Evolutionary conservation across 352 stramenopile genomes (phyloP).

Genomic region (Lagenidium giganteum): DNA sequence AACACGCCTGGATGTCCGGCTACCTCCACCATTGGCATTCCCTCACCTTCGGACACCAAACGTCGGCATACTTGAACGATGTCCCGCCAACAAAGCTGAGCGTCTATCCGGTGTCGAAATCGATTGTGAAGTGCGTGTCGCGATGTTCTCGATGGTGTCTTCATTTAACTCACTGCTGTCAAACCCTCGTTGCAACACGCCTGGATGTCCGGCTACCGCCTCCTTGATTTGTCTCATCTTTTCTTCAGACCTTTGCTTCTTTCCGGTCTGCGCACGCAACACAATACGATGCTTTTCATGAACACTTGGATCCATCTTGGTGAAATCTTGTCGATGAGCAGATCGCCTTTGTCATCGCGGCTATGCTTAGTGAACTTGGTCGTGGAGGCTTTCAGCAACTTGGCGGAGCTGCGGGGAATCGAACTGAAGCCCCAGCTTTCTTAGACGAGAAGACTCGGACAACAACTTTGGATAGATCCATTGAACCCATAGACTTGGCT

Average conservation of each 20-base stretch:
- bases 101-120: slow-evolving; percentile 10
- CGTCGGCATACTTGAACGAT: slow-evolving; percentile 17
- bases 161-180: slow-evolving; percentile 8
- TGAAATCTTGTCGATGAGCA: too few species aligned
- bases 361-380: too few species aligned
- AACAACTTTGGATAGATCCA: too few species aligned
- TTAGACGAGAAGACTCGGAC: too few species aligned
- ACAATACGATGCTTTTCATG: slow-evolving; percentile 10
- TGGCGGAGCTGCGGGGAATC: too few species aligned
- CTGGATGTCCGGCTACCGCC: slow-evolving; percentile 12
- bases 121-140: slow-evolving; percentile 15
- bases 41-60: slow-evolving; percentile 12
- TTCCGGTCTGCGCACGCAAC: slow-evolving; percentile 3
- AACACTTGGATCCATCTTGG: too few species aligned
- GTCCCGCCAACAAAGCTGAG: slow-evolving; percentile 11
- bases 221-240: slow-evolving; percentile 5
- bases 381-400: too few species aligned
- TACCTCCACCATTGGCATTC: slow-evolving; percentile 22
- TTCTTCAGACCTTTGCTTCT: slow-evolving; percentile 5
- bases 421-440: too few species aligned
- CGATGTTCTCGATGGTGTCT: slow-evolving; percentile 14
- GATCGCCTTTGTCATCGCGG: too few species aligned
- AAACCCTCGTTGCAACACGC: slow-evolving; percentile 10
- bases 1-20: slow-evolving; percentile 12
- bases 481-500: too few species aligned